Base-by-base conservation (phyloP, 192 early-diverging fungal genomes). In the Gryganskiella cystojenkinii region DNA sequence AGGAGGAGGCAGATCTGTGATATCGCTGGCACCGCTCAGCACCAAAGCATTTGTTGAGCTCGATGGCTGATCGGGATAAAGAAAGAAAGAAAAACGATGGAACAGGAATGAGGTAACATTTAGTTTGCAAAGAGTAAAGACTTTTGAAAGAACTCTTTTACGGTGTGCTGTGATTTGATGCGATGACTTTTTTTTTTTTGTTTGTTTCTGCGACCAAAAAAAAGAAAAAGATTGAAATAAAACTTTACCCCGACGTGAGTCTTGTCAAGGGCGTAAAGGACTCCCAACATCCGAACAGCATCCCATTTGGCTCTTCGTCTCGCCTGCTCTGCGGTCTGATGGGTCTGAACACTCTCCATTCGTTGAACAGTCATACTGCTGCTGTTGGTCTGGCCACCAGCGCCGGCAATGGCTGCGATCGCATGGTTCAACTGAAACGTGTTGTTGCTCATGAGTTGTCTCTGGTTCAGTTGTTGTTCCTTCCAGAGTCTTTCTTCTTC, bases 231-330 rank as follows among this genome's bases (percentile, higher is more conserved):
- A 35, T 24, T 7, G 11, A 20, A n/a, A 42, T 49, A 42, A 45
- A 50, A 20, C 46, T 65, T 47, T 78, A 78, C 74, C 4, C 67
- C 74, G 15, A 78, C 62, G 40, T 78, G 74, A 14, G 74, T 78
- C 61, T 78, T 78, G 33, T 78, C 74, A 14, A 78, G 42, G 42
- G 74, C 74, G 22, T 78, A 78, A 9, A 78, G 66, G 10, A 78
- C 74, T 11, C 74, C 74, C 61, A 78, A 13, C 74, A 78, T 78
- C 8, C 74, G 66, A 31, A 78, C 61, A 30, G 74, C 74, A 59
- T 78, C 74, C 43, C 61, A 64, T 20, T 78, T 78, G 13, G 74
- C 74, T 28, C 64, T 58, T 31, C 64, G 60, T 20, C 67, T 49
- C n/a, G 67, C 47, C 66, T 64, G 56, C 17, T 69, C 74, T 31